Base-by-base conservation (phyloP, 441 rosid genomes). In the Gossypium trilobum region DNA sequence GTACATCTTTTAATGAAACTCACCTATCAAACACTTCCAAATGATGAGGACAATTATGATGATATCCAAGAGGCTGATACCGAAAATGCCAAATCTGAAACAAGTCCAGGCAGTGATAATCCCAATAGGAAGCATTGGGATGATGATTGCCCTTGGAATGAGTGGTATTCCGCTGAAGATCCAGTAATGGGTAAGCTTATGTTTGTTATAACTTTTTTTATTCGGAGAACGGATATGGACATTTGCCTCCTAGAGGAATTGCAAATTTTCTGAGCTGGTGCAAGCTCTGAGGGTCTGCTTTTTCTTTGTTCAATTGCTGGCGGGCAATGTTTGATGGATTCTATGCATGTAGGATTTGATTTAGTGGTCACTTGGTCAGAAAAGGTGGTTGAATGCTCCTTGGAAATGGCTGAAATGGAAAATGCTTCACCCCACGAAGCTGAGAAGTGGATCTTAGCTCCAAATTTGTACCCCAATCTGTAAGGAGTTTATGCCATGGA, bases 91-190 rank as follows among this genome's bases (percentile, higher is more conserved):
- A 91, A 85, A 73, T 68, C 82, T 78, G 80, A 65, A 29, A 89
- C 72, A 72, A 82, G 77, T 76, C 67, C 74, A 73, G 80, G 76
- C 64, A 77, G 76, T 75, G 93, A 85, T 71, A 80, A 81, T 48
- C 87, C 70, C 55, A 85, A 58, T 74, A 87, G 79, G 74, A 79
- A 83, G 59, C 93, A 87, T 13, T 93, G 98, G 99, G 99, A 95
- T 82, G 97, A 91, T 80, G 97, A 87, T 82, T 95, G 97, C 78
- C 96, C 99, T 77, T 95, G 99, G 98, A 93, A 92, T 76, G 97
- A 90, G 86, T 93, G 99, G 99, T 93, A 91, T 82, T 93, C 96
- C 75, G 92, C 97, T 4, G 99, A 93, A 84, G 93, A 95, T 80
- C 97, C 91, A 11, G 77, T 95, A 42, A 86, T 84, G 89, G 98